Evolutionary conservation across 2,329 filamentous ascomycete species (phyloP).

Genomic region (Sclerotinia glacialis): DNA sequence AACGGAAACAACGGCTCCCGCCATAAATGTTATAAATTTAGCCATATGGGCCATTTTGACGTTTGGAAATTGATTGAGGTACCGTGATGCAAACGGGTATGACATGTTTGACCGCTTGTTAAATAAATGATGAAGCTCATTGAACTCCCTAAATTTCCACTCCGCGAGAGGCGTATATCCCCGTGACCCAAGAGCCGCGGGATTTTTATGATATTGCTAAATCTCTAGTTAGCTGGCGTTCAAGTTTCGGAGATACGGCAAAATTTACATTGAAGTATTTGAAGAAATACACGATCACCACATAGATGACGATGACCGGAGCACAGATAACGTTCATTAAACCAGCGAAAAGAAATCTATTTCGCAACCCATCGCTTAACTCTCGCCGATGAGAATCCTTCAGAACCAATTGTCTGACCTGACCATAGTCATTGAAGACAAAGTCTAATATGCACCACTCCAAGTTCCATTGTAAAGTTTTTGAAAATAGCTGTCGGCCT

Average conservation of each 20-base stretch:
- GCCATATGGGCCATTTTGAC: slow-evolving; percentile 85
- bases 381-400: slow-evolving; percentile 76
- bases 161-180: slow-evolving; percentile 91
- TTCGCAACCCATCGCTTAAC: slow-evolving; percentile 73
- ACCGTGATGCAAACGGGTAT: slow-evolving; percentile 85
- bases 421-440: slow-evolving; percentile 85
- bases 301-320: slow-evolving; percentile 82
- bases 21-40: slow-evolving; percentile 81
- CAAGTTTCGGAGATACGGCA: neutral
- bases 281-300: slow-evolving; percentile 87
- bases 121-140: slow-evolving; percentile 91
- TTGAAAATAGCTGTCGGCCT: slow-evolving; percentile 79
- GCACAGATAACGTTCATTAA: slow-evolving; percentile 83
- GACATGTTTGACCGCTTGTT: slow-evolving; percentile 90
- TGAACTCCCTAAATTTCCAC: slow-evolving; percentile 99
- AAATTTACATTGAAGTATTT: slow-evolving; percentile 80
- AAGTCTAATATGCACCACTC: slow-evolving; percentile 89
- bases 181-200: slow-evolving; percentile 78
- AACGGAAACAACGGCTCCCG: slow-evolving; percentile 82
- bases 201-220: slow-evolving; percentile 95
- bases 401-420: slow-evolving; percentile 82
- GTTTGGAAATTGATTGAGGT: slow-evolving; percentile 95
- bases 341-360: slow-evolving; percentile 78
- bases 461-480: slow-evolving; percentile 87
- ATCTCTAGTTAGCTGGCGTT: slow-evolving; percentile 24